Evolutionary conservation across 169 alveolate genomes (phyloP).

Genomic region (Plasmodium fragile): DNA sequence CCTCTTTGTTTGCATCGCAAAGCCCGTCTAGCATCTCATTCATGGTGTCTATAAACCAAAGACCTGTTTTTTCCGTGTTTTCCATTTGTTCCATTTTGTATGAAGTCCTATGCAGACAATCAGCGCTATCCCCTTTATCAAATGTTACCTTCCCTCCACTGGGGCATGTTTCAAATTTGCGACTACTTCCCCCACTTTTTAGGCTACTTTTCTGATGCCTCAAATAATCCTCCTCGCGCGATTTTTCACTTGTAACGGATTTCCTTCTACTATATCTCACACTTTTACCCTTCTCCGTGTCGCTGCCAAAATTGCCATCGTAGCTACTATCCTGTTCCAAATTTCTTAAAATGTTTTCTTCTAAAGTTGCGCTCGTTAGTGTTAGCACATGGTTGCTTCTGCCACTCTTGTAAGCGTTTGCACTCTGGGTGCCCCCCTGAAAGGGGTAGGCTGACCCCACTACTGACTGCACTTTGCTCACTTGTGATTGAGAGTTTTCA

Average conservation of each 20-base stretch:
- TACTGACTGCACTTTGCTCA: background rate
- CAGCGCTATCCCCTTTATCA: background rate
- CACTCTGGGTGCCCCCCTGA: background rate
- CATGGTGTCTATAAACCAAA: conserved; percentile 33
- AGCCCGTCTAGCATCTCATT: conserved; percentile 30
- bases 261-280: background rate
- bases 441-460: background rate
- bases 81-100: background rate
- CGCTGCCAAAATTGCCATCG: background rate
- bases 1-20: conserved; percentile 25
- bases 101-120: background rate
- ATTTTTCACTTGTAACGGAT: background rate
- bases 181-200: background rate
- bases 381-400: background rate
- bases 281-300: background rate
- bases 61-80: conserved; percentile 38
- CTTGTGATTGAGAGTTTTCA: background rate
- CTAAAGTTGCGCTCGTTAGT: background rate
- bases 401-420: background rate
- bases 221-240: background rate
- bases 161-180: background rate
- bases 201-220: background rate
- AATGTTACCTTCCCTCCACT: conserved; percentile 3
- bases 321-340: background rate
- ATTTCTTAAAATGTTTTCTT: conserved; percentile 16